Conservation (phyloP, 2,329 filamentous ascomycete genomes). For the Colletotrichum graminicola region DNA sequence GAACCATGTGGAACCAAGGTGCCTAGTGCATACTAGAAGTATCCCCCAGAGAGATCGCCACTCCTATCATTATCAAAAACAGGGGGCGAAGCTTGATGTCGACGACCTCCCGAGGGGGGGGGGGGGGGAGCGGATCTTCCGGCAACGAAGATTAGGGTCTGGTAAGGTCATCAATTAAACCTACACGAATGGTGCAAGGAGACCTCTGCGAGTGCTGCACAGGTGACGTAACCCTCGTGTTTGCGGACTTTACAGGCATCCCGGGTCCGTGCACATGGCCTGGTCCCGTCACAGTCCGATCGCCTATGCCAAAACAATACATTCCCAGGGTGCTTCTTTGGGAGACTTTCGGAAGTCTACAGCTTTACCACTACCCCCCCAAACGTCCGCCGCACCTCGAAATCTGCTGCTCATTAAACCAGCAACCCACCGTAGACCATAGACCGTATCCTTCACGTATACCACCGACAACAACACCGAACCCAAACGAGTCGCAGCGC, state of each 20-base stretch:
- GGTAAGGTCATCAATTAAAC: slow-evolving; percentile 32
- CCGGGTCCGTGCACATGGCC: slow-evolving; percentile 40
- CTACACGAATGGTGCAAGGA: slow-evolving; percentile 13
- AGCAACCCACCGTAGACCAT: not conserved
- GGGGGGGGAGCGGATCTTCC: slow-evolving; percentile 32
- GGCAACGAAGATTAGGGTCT: slow-evolving; percentile 20
- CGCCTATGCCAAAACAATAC: slow-evolving; percentile 25
- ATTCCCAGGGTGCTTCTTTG: slow-evolving; percentile 1
- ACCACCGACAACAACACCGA: not conserved
- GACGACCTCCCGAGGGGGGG: slow-evolving; percentile 13
- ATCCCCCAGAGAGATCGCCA: not conserved
- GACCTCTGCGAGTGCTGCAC: slow-evolving; percentile 11
- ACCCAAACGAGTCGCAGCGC: not conserved
- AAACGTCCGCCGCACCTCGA: slow-evolving; percentile 7
- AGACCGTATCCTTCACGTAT: not conserved
- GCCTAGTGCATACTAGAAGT: not conserved
- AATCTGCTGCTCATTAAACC: not conserved
- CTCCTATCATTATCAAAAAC: not conserved
- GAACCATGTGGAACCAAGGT: not conserved
- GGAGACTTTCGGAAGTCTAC: slow-evolving; percentile 8
- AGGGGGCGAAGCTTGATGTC: not conserved
- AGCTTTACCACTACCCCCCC: not conserved
- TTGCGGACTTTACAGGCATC: slow-evolving; percentile 35
- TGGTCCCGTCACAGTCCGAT: slow-evolving; percentile 17
- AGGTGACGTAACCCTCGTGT: slow-evolving; percentile 36